Conservation (phyloP, 441 rosid species). For the Breynia disticha region DNA sequence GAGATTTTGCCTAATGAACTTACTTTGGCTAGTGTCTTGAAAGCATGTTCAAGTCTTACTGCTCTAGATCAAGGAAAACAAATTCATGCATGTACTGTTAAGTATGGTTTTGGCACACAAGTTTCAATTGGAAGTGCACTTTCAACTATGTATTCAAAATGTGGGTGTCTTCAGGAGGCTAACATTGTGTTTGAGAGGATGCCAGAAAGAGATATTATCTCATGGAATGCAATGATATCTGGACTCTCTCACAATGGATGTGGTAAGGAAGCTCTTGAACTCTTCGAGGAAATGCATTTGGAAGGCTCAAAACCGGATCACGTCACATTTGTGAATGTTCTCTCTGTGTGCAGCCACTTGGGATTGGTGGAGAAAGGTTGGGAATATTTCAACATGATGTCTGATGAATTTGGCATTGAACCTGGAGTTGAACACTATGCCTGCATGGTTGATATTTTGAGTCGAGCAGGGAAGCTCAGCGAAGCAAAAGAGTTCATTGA, state of each 20-base stretch:
- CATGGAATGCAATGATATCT: slow-evolving; percentile 91
- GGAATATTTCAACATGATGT: slow-evolving; percentile 61
- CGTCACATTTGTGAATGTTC: slow-evolving; percentile 66
- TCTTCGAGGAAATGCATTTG: slow-evolving; percentile 60
- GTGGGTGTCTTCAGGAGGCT: slow-evolving; percentile 65
- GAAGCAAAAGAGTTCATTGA: slow-evolving; percentile 80
- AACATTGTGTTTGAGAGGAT: slow-evolving; percentile 57
- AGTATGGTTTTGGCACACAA: slow-evolving; percentile 49
- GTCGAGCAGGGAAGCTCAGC: slow-evolving; percentile 67
- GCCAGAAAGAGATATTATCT: slow-evolving; percentile 42
- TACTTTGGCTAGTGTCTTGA: slow-evolving; percentile 68
- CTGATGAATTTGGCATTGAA: slow-evolving; percentile 32
- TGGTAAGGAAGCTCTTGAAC: slow-evolving; percentile 57
- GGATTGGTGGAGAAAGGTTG: slow-evolving; percentile 63
- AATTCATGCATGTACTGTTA: slow-evolving; percentile 55
- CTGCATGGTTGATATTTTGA: slow-evolving; percentile 76
- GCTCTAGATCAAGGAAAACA: slow-evolving; percentile 80
- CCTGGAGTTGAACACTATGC: slow-evolving; percentile 75
- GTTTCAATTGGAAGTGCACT: slow-evolving; percentile 68
- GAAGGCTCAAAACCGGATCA: slow-evolving; percentile 55
- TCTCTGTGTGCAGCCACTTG: slow-evolving; percentile 88
- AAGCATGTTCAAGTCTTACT: slow-evolving; percentile 71
- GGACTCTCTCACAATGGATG: slow-evolving; percentile 74
- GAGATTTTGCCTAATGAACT: slow-evolving; percentile 65
- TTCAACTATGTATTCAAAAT: slow-evolving; percentile 77